Evolutionary conservation across 805 yeast genomes (phyloP).

Genomic region (Saccharomycopsis oosterbeekiorum): DNA sequence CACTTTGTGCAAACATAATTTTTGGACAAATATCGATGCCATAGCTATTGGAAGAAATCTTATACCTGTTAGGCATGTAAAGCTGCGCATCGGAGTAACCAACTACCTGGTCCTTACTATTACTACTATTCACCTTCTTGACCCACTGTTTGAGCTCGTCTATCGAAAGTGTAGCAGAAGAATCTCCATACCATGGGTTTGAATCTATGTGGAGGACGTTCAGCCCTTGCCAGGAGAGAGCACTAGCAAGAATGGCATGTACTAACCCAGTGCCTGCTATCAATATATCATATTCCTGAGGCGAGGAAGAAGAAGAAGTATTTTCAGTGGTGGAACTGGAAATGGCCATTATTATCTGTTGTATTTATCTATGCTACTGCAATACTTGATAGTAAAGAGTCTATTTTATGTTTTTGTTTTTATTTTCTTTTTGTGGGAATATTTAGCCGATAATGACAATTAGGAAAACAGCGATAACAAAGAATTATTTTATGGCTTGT

Average conservation of each 20-base stretch:
- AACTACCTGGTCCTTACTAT: constrained; percentile 18
- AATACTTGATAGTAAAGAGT: no score
- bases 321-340: background rate
- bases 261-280: constrained; percentile 89
- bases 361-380: background rate
- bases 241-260: constrained; percentile 84
- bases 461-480: no score
- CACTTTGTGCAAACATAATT: constrained; percentile 83
- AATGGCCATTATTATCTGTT: background rate
- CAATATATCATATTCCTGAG: constrained; percentile 77
- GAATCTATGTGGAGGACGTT: constrained; percentile 82
- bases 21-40: constrained; percentile 85
- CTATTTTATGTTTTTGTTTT: no score
- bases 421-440: no score
- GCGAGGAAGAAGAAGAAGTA: constrained; percentile 26
- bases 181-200: constrained; percentile 81
- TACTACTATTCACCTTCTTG: constrained; percentile 27
- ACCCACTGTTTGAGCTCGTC: constrained; percentile 86
- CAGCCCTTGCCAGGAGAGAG: constrained; percentile 98
- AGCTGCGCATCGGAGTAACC: constrained; percentile 60
- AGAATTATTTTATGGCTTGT: no score
- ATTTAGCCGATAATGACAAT: no score
- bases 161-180: constrained; percentile 73
- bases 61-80: constrained; percentile 53
- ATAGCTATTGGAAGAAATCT: constrained; percentile 57